phyloP scores from a whole-genome alignment of 306 rosid genomes.

The Castanospermum australe region DNA sequence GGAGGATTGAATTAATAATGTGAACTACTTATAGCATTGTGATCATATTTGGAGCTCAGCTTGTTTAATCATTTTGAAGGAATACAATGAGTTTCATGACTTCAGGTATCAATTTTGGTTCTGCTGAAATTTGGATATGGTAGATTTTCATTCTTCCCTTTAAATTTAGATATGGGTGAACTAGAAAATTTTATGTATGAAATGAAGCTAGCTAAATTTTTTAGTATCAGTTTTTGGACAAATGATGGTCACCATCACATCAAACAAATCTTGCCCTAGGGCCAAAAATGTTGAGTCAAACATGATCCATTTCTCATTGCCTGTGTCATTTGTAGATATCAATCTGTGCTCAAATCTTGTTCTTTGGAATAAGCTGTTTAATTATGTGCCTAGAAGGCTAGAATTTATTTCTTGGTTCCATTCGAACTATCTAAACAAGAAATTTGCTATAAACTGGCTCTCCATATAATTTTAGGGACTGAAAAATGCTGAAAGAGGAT shows the following conservation, averaged over 20 bases:
- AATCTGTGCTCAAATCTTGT: neutral
- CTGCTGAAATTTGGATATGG: neutral
- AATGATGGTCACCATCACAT: neutral
- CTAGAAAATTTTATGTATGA: neutral
- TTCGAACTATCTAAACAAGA: neutral
- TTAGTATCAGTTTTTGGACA: neutral
- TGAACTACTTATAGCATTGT: neutral
- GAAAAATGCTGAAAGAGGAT: neutral
- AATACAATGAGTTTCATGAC: neutral
- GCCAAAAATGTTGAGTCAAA: neutral
- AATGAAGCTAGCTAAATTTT: neutral
- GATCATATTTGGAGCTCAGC: neutral
- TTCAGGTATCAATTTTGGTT: neutral
- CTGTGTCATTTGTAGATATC: neutral
- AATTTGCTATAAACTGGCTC: neutral
- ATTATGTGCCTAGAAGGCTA: neutral
- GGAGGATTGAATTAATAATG: no score
- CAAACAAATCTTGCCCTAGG: neutral
- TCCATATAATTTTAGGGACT: neutral
- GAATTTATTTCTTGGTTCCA: neutral
- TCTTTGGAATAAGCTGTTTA: neutral
- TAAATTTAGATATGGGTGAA: neutral
- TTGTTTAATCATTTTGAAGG: constrained; percentile 2
- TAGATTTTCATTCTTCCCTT: neutral
- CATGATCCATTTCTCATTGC: neutral